Conservation (phyloP, 1,139 yeast genomes). For the Pichia sorboxylosa region DNA sequence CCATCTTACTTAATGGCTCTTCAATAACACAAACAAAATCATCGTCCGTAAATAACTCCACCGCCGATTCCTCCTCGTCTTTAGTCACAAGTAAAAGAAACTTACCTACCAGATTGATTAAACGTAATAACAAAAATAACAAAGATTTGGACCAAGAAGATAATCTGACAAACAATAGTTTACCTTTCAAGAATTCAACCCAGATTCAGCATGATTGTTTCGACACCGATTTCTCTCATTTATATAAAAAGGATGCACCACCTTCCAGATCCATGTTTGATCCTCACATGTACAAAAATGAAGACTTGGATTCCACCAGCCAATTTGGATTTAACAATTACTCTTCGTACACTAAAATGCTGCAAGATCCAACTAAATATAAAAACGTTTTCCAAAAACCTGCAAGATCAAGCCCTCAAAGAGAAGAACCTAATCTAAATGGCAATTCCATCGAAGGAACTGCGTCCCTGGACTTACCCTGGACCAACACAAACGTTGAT, state of each 20-base stretch:
- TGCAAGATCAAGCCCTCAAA: too few species aligned
- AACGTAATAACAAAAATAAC: conserved; percentile 27
- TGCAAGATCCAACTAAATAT: conserved; percentile 35
- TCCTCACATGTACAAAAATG: conserved; percentile 31
- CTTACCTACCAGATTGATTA: conserved; percentile 39
- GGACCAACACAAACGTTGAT: too few species aligned
- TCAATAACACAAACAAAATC: too few species aligned
- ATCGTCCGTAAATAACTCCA: too few species aligned
- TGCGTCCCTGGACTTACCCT: background rate
- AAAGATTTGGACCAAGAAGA: conserved; percentile 9
- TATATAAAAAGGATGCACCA: conserved; percentile 35
- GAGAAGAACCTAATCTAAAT: too few species aligned
- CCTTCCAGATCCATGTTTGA: conserved; percentile 53
- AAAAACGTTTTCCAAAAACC: conserved; percentile 34
- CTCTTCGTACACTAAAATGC: conserved; percentile 15
- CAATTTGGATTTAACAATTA: conserved; percentile 12
- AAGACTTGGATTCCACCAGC: conserved; percentile 20
- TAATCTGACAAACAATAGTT: conserved; percentile 14
- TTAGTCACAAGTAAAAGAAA: conserved; percentile 29
- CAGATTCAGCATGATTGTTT: conserved; percentile 15
- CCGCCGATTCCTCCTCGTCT: too few species aligned
- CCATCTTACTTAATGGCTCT: too few species aligned
- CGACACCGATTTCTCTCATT: conserved; percentile 17
- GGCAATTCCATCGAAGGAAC: too few species aligned
- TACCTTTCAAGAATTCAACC: conserved; percentile 18